Base-by-base conservation (phyloP, 331 rosid genomes). In the Rosa hybrid region DNA sequence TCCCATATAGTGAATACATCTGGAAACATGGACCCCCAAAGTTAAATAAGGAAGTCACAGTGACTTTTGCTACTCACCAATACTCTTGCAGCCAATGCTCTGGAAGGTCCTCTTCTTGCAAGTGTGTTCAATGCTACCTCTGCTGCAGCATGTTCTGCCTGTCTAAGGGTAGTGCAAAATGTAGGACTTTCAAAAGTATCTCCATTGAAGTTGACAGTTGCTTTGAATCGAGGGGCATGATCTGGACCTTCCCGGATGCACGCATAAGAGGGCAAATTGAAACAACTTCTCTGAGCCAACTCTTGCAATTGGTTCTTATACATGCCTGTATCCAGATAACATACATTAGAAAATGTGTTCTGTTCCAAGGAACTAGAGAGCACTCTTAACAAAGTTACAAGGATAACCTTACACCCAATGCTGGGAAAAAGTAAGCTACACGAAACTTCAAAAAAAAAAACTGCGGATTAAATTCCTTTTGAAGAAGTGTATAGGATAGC, bases 181-280 rank as follows among this genome's bases (percentile, higher is more conserved):
- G 87, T 71, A 65, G 98, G 98, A 82, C 98, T 93, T 73, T 91
- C 98, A 80, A 90, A 93, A 75, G 91, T 80, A 53, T 93, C 94
- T 56, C 98, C 98, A 60, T 86, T 91, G 68, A 93, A 90, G 82
- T 86, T 91, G 60, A 93, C 98, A 48, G 93, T 93, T n/a, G 90
- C 93, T 86, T 93, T 91, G 84, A 93, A 93, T 63, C 93, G 90
- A 84, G 98, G 97, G 72, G 91, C 94, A 44, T 93, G 98, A 84
- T 93, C 97, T 20, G 98, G 97, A 59, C 98, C 98, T 84, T 93
- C 98, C 1, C 98, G 89, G 57, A 93, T 91, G 85, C 94, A 93
- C 68, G 98, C 86, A 87, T 93, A 93, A 45, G 98, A 94, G 16
- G 97, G 98, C 85, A 93, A 85, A 82, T 91, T 90, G 79, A 91